Evolutionary conservation across 164 flowering plant species (phyloP).

Genomic region (Berberis thunbergii): DNA sequence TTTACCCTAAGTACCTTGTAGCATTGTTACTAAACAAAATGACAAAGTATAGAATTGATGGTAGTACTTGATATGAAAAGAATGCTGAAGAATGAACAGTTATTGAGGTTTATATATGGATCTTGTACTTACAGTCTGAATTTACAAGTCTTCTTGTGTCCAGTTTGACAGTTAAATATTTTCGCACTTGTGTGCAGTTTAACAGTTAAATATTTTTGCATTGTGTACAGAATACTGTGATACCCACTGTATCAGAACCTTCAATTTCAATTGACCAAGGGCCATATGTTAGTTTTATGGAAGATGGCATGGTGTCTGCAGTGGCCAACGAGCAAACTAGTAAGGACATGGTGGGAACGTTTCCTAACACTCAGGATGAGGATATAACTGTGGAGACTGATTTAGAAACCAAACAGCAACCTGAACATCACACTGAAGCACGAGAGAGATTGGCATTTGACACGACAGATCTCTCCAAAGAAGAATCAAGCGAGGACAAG

Average conservation of each 20-base stretch:
- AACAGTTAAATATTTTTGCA: background rate
- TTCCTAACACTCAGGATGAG: slow-evolving; percentile 8
- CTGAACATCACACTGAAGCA: slow-evolving; percentile 4
- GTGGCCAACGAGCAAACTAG: slow-evolving; percentile 12
- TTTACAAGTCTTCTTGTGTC: no score
- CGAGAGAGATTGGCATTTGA: slow-evolving; percentile 7
- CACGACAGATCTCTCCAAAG: slow-evolving; percentile 9
- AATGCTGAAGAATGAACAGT: slow-evolving; percentile 1
- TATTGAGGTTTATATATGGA: no score
- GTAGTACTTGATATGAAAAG: background rate
- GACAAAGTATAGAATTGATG: background rate
- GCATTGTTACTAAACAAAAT: background rate
- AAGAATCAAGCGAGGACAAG: slow-evolving; percentile 3
- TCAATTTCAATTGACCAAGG: slow-evolving; percentile 44
- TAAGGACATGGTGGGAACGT: slow-evolving; percentile 4
- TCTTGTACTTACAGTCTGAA: no score
- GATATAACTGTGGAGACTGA: slow-evolving; percentile 2
- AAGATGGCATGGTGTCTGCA: slow-evolving; percentile 44
- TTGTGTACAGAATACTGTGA: slow-evolving; percentile 19
- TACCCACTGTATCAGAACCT: slow-evolving; percentile 17
- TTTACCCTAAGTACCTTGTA: background rate
- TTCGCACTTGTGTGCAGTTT: background rate
- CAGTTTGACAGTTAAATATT: no score
- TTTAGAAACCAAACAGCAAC: slow-evolving; percentile 1
- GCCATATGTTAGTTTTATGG: slow-evolving; percentile 36